Base-by-base conservation (phyloP, 2,329 filamentous ascomycete genomes). In the Diaporthe ilicicola region DNA sequence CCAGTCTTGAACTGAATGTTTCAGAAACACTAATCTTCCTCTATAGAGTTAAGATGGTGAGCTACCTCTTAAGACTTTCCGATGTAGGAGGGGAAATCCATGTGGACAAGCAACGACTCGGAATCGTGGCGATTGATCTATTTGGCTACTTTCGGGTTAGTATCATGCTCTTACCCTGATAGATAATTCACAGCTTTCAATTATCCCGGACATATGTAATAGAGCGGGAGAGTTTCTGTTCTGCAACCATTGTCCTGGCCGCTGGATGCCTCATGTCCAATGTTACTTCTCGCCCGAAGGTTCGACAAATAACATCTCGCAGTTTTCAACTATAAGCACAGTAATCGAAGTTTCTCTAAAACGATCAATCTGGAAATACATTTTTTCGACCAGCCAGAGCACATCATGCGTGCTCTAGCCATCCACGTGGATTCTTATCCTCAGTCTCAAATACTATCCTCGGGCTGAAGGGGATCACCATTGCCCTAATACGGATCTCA, bases 381-480 rank as follows among this genome's bases (percentile, higher is more conserved):
- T 8, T 46, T 61, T 4, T 32, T 61, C 10, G 24, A 61, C 17
- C 37, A 39, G 2, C 39, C 55, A 13, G 55, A 61, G 39, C 44
- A 46, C 13, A 46, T 17, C 17, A 44, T 17, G 4, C 37, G 39
- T 46, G 37, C 55, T 22, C 2, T 61, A 19, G 22, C 24, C 39
- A 61, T 24, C 39, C 39, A 24, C 15, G 55, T 39, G 24, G 37
- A 61, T 17, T 61, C 46, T 42, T 79, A 82, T 3, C 79, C 83
- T 2, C 80, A 83, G 70, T 74, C 79, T n/a, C n/a, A n/a, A n/a
- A n/a, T n/a, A n/a, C n/a, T 2, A 77, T 84, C 50, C 74, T 82
- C n/a, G 82, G 83, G 72, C 78, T 84, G 1, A 84, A 83, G 81
- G 81, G 82, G 1, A 80, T 81, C 72, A 84, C 83, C 48, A 75